phyloP scores from a whole-genome alignment of 495 filamentous ascomycete species.

The Aspergillus haitiensis region DNA sequence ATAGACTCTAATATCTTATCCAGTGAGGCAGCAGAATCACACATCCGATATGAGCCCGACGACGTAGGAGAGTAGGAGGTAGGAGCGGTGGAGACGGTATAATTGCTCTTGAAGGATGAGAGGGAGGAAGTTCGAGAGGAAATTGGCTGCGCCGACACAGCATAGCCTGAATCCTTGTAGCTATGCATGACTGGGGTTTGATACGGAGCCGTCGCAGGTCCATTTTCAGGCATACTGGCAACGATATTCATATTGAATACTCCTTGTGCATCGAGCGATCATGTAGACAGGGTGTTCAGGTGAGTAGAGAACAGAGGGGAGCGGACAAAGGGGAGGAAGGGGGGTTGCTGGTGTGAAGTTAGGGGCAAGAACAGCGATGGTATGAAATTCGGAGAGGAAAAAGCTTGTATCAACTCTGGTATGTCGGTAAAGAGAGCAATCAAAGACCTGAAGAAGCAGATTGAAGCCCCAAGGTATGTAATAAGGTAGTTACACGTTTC shows the following conservation, averaged over 20 bases:
- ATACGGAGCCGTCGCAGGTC: conserved; percentile 30
- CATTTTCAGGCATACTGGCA: conserved; percentile 43
- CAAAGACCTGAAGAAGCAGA: not conserved
- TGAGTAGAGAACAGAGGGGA: not conserved
- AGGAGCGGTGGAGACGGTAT: conserved; percentile 40
- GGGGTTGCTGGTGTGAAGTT: conserved; percentile 5
- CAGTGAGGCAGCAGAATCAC: conserved; percentile 40
- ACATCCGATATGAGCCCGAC: conserved; percentile 37
- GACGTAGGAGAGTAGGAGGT: conserved; percentile 43
- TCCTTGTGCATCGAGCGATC: conserved; percentile 17
- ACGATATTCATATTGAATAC: conserved; percentile 42
- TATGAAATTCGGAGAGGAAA: conserved; percentile 6
- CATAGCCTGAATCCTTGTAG: conserved; percentile 31
- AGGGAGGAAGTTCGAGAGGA: conserved; percentile 42
- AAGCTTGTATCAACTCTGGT: not conserved
- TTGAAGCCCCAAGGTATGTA: not conserved
- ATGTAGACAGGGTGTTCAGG: conserved; percentile 13
- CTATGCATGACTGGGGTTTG: conserved; percentile 21
- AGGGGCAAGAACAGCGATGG: conserved; percentile 11
- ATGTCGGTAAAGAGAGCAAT: not conserved
- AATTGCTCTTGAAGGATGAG: conserved; percentile 46
- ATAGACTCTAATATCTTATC: conserved; percentile 37
- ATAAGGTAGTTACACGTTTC: not conserved
- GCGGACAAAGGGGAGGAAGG: conserved; percentile 14
- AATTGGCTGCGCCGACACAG: conserved; percentile 34